Conservation (phyloP, 108 stramenopile species). For the Bacterosira constricta region DNA sequence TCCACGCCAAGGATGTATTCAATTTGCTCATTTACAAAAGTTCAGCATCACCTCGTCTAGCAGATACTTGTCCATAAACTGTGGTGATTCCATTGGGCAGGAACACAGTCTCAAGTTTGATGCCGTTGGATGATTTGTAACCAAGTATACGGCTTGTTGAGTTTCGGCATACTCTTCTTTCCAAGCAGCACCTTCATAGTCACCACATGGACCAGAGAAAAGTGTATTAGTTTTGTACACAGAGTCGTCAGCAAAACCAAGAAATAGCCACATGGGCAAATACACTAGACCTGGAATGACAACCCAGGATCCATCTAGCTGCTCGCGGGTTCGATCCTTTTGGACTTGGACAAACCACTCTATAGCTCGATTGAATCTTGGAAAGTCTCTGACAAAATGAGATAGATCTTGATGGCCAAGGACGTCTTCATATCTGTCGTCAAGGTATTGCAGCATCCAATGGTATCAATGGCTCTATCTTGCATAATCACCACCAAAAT, state of each 20-base stretch:
- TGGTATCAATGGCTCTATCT: background rate
- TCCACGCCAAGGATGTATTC: background rate
- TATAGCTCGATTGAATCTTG: background rate
- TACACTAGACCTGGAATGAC: background rate
- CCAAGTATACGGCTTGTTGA: slow-evolving; percentile 20
- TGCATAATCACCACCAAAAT: background rate
- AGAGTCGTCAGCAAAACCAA: slow-evolving; percentile 26
- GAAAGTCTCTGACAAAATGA: background rate
- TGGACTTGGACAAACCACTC: background rate
- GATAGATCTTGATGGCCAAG: background rate
- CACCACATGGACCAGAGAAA: slow-evolving; percentile 22
- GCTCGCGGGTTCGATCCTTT: background rate
- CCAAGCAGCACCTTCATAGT: slow-evolving; percentile 18
- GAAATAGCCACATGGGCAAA: background rate
- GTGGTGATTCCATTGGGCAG: slow-evolving; percentile 23
- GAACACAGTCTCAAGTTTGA: slow-evolving; percentile 14
- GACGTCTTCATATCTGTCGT: background rate
- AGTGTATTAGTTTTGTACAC: slow-evolving; percentile 9
- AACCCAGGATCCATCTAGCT: background rate
- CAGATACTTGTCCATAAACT: slow-evolving; percentile 26
- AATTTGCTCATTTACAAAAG: slow-evolving; percentile 11
- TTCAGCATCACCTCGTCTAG: background rate
- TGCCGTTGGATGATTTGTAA: slow-evolving; percentile 8
- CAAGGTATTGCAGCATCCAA: background rate
- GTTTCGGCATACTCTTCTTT: background rate